Evolutionary conservation across 495 filamentous ascomycete genomes (phyloP).

Genomic region (Talaromyces wortmannii): DNA sequence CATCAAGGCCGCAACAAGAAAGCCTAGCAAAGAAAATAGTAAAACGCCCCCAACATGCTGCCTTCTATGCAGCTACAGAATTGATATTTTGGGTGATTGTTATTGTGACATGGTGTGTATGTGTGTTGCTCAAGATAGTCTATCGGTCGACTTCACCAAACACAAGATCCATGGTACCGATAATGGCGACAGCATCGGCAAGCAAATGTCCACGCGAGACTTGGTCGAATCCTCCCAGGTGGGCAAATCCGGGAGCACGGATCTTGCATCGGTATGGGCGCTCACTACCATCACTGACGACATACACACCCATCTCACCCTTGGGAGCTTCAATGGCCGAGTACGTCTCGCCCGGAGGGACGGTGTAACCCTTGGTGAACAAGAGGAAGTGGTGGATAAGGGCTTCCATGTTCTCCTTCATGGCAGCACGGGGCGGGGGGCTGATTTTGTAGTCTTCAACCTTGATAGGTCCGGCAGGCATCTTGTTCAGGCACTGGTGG

Average conservation of each 20-base stretch:
- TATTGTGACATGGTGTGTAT: conserved; percentile 7
- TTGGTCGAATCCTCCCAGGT: conserved; percentile 92
- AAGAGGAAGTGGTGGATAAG: conserved; percentile 99
- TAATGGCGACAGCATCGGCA: conserved; percentile 95
- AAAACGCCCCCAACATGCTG: conserved; percentile 6
- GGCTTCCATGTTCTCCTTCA: conserved; percentile 99
- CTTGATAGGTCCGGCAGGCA: conserved; percentile 87
- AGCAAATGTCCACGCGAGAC: conserved; percentile 85
- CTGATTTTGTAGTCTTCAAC: conserved; percentile 99
- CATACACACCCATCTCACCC: conserved; percentile 97
- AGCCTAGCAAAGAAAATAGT: conserved; percentile 6
- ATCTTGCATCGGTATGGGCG: conserved; percentile 97
- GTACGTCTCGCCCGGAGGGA: conserved; percentile 98
- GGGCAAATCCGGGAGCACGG: conserved; percentile 92
- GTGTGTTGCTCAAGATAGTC: conserved; percentile 2
- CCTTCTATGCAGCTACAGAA: background rate
- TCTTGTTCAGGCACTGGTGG: conserved; percentile 97
- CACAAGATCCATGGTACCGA: conserved; percentile 85
- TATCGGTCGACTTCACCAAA: conserved; percentile 68
- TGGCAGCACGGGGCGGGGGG: conserved; percentile 92
- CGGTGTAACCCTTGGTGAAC: conserved; percentile 95
- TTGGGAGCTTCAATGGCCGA: conserved; percentile 96
- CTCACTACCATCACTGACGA: conserved; percentile 96
- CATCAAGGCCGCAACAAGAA: conserved; percentile 1
- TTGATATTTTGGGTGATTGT: background rate